Evolutionary conservation across 1,284 basidiomycete genomes (phyloP), one percentile per base, ranked within the genome.

Genomic region (Ceratobasidium sp.): DNA sequence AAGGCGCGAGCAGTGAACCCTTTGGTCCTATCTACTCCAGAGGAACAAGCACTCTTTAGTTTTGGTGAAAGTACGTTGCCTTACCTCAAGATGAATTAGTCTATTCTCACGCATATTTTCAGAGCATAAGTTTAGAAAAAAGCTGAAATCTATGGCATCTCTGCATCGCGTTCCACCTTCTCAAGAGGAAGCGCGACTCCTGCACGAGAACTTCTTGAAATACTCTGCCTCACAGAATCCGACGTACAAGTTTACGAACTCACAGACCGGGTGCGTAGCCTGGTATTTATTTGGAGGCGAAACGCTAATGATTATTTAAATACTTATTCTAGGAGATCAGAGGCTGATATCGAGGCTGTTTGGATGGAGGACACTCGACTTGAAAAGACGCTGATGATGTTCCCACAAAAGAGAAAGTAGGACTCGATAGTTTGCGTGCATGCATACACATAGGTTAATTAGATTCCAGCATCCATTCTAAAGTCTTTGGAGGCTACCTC

Each of bases 361-460:
- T 90, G 88, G 87, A 90, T 92, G 87, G 88, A 86, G 0, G 87
- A 91, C 74, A 91, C 91, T 0, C 83, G 83, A 63, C 80, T 90
- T 15, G 90, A 91, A 80, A 90, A 89, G 78, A 88, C 87, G n/a
- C 86, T 91, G 85, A 83, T 94, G 66, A 94, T 94, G 92, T 94
- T 94, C 80, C 93, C 93, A 0, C 93, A 94, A 83, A 92, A 94
- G 80, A 86, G 93, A 79, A 95, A 95, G 90, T 91, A 76, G 80
- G 89, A n/a, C 11, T 45, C 65, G 11, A 8, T 3, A 11, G 2
- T 15, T 5, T 33, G 19, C 5, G 27, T 33, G 19, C 22, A 44
- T 22, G 15, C 59, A 45, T 53, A 27, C 15, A 15, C 47, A 44
- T 45, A 27, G 4, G 9, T 44, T 62, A 75, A 50, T 60, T 44